Base-by-base conservation (phyloP, 2,329 filamentous ascomycete genomes). In the Aspergillus hortae region DNA sequence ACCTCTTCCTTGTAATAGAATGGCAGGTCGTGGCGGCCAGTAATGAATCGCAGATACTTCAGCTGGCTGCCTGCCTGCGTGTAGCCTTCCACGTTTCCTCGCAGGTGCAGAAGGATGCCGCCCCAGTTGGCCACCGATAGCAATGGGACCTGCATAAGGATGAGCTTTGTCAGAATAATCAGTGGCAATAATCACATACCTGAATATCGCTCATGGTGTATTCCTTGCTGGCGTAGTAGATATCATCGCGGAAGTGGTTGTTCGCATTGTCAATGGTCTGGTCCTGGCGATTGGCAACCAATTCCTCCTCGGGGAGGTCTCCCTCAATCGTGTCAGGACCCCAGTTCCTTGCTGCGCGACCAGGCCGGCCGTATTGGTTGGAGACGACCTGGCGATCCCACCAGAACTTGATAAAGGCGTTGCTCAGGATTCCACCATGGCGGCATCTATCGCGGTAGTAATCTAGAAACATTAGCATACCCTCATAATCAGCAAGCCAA, bases 1-100 rank as follows among this genome's bases (percentile, higher is more conserved):
- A 87, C 85, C 56, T 88, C 83, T 44, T 88, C 82, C 1, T 79
- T 67, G 63, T 88, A 88, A 69, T 88, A 90, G 65, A 89, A 89
- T 0, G 86, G 86, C 1, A 89, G 73, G 59, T 89, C 86, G 56
- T 90, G 86, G 0, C 87, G 78, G 2, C 87, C 86, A 0, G 81
- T 84, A 61, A 89, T 86, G 64, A 88, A 83, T 6, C 86, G 80
- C 0, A 89, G 74, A 57, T 86, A 90, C 65, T 89, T 89, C 55
- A 84, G 73, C 52, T 83, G 75, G 0, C 85, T 88, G 0, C 84
- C 83, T 0, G 86, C 85, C 44, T 83, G 76, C 1, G 72, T 71
- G 51, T 80, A 89, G 0, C 86, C 86, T 60, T 86, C 77, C 6
- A 89, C 76, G 57, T 89, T 89, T 2, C 86, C 86, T 6, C 86